phyloP scores from a whole-genome alignment of 352 stramenopile species.

The Pythium sukuiense region DNA sequence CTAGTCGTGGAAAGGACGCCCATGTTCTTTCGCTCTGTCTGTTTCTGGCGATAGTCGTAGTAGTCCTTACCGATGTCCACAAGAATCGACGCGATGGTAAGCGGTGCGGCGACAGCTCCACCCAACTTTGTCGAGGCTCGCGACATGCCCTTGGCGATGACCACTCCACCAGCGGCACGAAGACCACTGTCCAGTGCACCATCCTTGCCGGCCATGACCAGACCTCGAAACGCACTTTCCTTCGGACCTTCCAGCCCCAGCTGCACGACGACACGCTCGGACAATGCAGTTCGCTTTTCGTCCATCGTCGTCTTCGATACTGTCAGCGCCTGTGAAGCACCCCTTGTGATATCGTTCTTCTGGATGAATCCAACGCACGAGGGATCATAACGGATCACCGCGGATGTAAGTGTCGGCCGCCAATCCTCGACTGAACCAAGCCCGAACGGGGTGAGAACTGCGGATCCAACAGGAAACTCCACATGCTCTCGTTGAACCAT shows the following conservation, averaged over 20 bases:
- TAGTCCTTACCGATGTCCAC: slow-evolving; percentile 88
- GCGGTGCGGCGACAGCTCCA: slow-evolving; percentile 65
- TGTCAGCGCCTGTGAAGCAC: slow-evolving; percentile 51
- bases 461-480: slow-evolving; percentile 57
- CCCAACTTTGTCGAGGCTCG: slow-evolving; percentile 50
- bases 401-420: slow-evolving; percentile 35
- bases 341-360: slow-evolving; percentile 53
- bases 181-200: slow-evolving; percentile 82
- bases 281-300: slow-evolving; percentile 48
- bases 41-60: slow-evolving; percentile 76
- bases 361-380: slow-evolving; percentile 62
- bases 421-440: slow-evolving; percentile 57
- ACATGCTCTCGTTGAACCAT: slow-evolving; percentile 14
- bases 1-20: slow-evolving; percentile 68
- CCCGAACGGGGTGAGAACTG: slow-evolving; percentile 68
- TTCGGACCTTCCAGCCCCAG: slow-evolving; percentile 43
- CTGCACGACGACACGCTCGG: slow-evolving; percentile 58
- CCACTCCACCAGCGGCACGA: slow-evolving; percentile 73
- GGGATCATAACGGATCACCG: slow-evolving; percentile 37
- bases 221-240: slow-evolving; percentile 41
- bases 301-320: slow-evolving; percentile 45
- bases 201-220: slow-evolving; percentile 66
- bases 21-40: slow-evolving; percentile 65
- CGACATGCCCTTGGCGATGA: slow-evolving; percentile 68
- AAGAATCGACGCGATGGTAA: slow-evolving; percentile 83